Evolutionary conservation across 495 filamentous ascomycete genomes (phyloP).

Genomic region (Elaphomyces granulatus): DNA sequence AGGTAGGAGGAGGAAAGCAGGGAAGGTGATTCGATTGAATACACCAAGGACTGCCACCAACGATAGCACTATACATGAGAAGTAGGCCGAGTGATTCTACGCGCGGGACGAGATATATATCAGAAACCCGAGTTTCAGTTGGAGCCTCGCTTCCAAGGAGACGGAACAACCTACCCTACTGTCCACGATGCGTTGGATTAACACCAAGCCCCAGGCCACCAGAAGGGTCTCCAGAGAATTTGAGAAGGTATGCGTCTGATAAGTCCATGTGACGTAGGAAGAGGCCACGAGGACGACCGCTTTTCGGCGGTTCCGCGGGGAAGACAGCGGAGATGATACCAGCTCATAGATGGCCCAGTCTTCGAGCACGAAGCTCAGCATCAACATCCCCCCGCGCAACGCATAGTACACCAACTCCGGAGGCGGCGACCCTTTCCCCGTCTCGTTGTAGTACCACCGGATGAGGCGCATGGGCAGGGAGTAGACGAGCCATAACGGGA

Average conservation of each 20-base stretch:
- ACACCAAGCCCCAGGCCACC: constrained; percentile 79
- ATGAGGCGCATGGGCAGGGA: constrained; percentile 82
- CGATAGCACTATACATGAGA: constrained; percentile 61
- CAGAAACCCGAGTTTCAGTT: too few relatives aligned
- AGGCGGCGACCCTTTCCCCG: constrained; percentile 34
- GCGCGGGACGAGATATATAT: too few relatives aligned
- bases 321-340: constrained; percentile 49
- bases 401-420: constrained; percentile 78
- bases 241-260: constrained; percentile 96
- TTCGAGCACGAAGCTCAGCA: constrained; percentile 86
- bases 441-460: constrained; percentile 67
- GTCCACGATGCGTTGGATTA: constrained; percentile 70
- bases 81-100: constrained; percentile 56
- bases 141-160: too few relatives aligned
- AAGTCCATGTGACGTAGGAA: constrained; percentile 97
- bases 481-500: constrained; percentile 91
- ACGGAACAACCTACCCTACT: constrained; percentile 50
- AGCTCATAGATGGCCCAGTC: constrained; percentile 96
- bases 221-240: constrained; percentile 90
- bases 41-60: constrained; percentile 69
- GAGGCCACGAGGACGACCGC: constrained; percentile 76
- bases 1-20: constrained; percentile 75
- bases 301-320: constrained; percentile 51
- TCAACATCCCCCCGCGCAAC: constrained; percentile 76
- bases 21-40: constrained; percentile 96